Evolutionary conservation across 495 filamentous ascomycete genomes (phyloP).

Genomic region (Lepraria neglecta): DNA sequence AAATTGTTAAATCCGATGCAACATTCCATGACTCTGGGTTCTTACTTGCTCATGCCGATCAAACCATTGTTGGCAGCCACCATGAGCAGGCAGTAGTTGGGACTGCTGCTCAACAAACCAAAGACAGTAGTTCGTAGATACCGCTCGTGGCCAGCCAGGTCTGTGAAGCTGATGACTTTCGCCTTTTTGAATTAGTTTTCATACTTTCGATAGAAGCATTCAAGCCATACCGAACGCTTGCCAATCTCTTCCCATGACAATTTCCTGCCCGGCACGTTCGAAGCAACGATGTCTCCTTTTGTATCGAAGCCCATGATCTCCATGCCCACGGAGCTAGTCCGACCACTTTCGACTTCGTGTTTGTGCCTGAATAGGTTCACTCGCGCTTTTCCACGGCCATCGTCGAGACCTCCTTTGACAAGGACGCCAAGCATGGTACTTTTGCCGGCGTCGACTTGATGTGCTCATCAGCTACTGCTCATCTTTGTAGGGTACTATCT

Average conservation of each 20-base stretch:
- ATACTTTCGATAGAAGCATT: neutral
- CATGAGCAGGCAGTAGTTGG: slow-evolving; percentile 97
- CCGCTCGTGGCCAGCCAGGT: slow-evolving; percentile 90
- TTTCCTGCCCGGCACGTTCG: slow-evolving; percentile 74
- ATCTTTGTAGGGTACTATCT: neutral
- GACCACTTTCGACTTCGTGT: slow-evolving; percentile 90
- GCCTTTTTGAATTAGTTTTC: slow-evolving; percentile 35
- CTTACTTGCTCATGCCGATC: slow-evolving; percentile 86
- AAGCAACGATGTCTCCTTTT: slow-evolving; percentile 74
- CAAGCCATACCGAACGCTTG: slow-evolving; percentile 60
- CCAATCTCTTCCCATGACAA: slow-evolving; percentile 98
- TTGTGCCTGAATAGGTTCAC: slow-evolving; percentile 98
- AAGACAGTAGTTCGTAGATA: slow-evolving; percentile 97
- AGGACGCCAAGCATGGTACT: slow-evolving; percentile 94
- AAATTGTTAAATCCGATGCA: slow-evolving; percentile 7
- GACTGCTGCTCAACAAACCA: slow-evolving; percentile 86
- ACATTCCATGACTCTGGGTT: neutral
- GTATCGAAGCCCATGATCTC: slow-evolving; percentile 99
- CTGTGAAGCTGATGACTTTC: slow-evolving; percentile 96
- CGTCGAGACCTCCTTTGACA: slow-evolving; percentile 91
- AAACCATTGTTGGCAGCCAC: slow-evolving; percentile 97
- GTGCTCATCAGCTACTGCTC: slow-evolving; percentile 14
- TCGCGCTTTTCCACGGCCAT: slow-evolving; percentile 87
- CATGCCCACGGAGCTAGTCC: slow-evolving; percentile 95
- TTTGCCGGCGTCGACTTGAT: slow-evolving; percentile 84